phyloP scores from a whole-genome alignment of 164 flowering plant genomes.

The Cinnamomum chago region DNA sequence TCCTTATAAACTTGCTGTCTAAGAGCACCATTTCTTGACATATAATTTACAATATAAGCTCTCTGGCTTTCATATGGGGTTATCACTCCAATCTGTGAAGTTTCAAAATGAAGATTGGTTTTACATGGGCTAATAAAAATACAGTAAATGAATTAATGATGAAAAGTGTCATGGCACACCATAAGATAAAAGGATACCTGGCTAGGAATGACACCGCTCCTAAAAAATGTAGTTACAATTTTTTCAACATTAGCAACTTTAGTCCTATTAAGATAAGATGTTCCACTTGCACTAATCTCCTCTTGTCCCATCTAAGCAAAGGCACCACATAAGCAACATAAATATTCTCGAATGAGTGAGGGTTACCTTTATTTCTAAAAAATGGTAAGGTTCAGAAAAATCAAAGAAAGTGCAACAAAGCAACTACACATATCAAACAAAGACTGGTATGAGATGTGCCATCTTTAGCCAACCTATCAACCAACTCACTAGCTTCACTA shows the following conservation, averaged over 20 bases:
- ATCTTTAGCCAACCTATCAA: too few species aligned
- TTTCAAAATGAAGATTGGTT: not conserved
- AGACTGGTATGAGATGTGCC: not conserved
- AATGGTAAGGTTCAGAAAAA: too few species aligned
- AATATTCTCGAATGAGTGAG: too few species aligned
- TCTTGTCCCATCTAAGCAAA: slow-evolving; percentile 96
- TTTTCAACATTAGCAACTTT: slow-evolving; percentile 99
- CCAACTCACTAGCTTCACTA: too few species aligned
- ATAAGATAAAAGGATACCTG: slow-evolving; percentile 46
- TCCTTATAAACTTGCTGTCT: slow-evolving; percentile 98
- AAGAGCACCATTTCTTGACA: slow-evolving; percentile 97
- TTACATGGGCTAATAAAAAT: not conserved
- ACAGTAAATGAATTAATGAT: not conserved
- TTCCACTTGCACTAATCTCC: slow-evolving; percentile 99
- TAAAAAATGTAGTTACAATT: slow-evolving; percentile 89
- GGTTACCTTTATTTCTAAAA: too few species aligned
- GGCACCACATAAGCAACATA: not conserved
- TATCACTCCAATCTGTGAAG: slow-evolving; percentile 88
- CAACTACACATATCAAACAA: too few species aligned
- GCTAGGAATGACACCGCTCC: slow-evolving; percentile 96
- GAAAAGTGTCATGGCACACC: not conserved
- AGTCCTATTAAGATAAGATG: slow-evolving; percentile 93
- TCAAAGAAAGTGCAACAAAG: too few species aligned
- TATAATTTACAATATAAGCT: slow-evolving; percentile 96
- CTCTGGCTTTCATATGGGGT: slow-evolving; percentile 99